Evolutionary conservation across 2,329 filamentous ascomycete species (phyloP).

Genomic region (Diaporthe sp.): DNA sequence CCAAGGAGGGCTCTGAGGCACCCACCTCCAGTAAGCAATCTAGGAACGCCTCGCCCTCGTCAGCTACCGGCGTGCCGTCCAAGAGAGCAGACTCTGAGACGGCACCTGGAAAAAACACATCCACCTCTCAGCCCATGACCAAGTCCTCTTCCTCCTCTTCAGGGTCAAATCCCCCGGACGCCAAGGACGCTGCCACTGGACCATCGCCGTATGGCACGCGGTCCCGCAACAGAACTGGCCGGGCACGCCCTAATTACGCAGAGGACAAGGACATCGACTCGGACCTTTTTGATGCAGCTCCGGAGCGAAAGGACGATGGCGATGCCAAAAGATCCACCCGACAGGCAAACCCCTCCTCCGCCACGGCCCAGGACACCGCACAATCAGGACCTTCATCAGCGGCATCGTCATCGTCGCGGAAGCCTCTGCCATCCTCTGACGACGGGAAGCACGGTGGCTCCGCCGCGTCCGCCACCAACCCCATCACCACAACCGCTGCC

Average conservation of each 20-base stretch:
- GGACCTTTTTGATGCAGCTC: constrained; percentile 80
- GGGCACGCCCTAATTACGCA: constrained; percentile 90
- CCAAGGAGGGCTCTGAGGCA: constrained; percentile 45
- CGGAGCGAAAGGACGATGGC: constrained; percentile 64
- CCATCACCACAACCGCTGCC: constrained; percentile 43
- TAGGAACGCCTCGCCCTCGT: constrained; percentile 42
- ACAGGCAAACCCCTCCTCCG: constrained; percentile 55
- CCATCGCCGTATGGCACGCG: constrained; percentile 89
- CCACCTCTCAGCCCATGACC: constrained; percentile 59
- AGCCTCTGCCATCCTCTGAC: constrained; percentile 49
- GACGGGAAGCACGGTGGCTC: constrained; percentile 53
- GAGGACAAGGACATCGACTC: constrained; percentile 92
- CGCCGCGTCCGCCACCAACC: constrained; percentile 52
- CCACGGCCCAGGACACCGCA: constrained; percentile 41
- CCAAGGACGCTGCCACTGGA: constrained; percentile 65
- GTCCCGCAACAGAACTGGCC: constrained; percentile 87
- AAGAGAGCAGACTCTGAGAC: constrained; percentile 48
- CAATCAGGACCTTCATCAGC: constrained; percentile 45
- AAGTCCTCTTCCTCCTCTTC: constrained; percentile 61
- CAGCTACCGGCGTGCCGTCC: constrained; percentile 47
- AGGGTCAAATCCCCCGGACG: constrained; percentile 56
- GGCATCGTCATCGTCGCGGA: constrained; percentile 47
- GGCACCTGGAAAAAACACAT: constrained; percentile 40
- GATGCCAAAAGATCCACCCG: constrained; percentile 68
- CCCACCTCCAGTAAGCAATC: constrained; percentile 45